Evolutionary conservation across 2,329 filamentous ascomycete genomes (phyloP).

Genomic region (Botrytis deweyae): DNA sequence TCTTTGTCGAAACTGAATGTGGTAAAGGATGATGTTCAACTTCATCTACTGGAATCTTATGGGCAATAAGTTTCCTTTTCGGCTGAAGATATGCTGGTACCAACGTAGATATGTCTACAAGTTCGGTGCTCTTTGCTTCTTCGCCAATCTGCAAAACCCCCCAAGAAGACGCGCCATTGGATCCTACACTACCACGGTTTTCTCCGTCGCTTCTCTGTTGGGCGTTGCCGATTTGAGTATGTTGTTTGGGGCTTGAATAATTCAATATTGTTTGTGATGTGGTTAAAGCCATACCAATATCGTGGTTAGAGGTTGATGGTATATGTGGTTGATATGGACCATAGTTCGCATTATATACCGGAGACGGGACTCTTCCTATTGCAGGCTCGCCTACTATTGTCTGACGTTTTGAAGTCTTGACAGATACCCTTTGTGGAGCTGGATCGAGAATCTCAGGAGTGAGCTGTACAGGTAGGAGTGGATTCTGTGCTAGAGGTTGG

Average conservation of each 20-base stretch:
- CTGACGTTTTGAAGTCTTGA: neutral
- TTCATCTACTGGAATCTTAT: no score
- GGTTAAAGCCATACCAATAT: neutral
- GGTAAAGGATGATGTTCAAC: neutral
- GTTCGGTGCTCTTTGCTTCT: neutral
- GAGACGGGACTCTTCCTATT: neutral
- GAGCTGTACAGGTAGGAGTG: neutral
- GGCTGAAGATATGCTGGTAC: neutral
- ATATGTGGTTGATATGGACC: neutral
- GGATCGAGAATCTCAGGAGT: neutral
- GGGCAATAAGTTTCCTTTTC: neutral
- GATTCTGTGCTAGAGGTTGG: no score
- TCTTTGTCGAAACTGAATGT: neutral
- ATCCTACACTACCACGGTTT: neutral
- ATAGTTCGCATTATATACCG: neutral
- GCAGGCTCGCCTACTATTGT: neutral
- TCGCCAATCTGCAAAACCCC: neutral
- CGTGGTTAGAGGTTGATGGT: neutral
- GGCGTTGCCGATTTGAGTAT: neutral
- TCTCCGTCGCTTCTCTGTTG: neutral
- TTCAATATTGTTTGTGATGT: neutral
- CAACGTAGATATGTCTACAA: constrained; percentile 4
- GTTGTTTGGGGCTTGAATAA: neutral
- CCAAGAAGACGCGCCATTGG: neutral
- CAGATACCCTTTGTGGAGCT: fast-evolving